Evolutionary conservation across 306 rosid genomes (phyloP), one percentile per base, ranked within the genome.

Genomic region (Prunus salicina): DNA sequence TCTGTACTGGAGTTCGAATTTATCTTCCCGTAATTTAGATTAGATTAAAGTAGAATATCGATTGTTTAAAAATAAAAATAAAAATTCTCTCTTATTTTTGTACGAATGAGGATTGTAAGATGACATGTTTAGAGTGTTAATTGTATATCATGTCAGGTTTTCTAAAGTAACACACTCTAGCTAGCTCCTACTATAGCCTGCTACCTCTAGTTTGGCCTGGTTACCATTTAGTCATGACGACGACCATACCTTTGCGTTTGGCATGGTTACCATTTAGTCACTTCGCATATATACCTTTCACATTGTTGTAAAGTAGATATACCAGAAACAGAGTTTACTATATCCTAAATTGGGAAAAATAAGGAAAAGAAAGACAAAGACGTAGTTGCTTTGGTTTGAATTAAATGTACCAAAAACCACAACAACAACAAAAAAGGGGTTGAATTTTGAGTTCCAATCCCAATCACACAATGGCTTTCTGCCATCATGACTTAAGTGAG

Each of bases 1-100:
- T 38, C 2, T 6, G 1, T 2, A 38, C 0, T 0, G 0, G 2
- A 38, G 43, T 38, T 34, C 0, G 8, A 38, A 38, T 34, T 5
- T 34, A 8, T 6, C 43, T 6, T 38, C 2, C 0, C 16, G 6
- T 47, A 47, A 14, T 47, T 47, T 12, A 47, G 0, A 47, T 11
- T 12, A 47, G 2, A 12, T 8, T 47, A 47, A 47, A 47, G 2
- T 47, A 47, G 0, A 47, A 47, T 13, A 47, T 11, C 3, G 2
- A 1, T 47, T 10, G 2, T 46, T 6, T 46, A 10, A 46, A 0
- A 46, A 30, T 3, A 32, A 32, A 32, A 0, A 32, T 32, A 32
- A 3, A 32, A 32, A 0, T 32, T 32, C 1, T 32, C 38, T 32
- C 38, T 32, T 32, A 32, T 32, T 4, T 32, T 32, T 4, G 6